Evolutionary conservation across 179 eudicot species (phyloP).

Genomic region (Monotropa hypopitys): DNA sequence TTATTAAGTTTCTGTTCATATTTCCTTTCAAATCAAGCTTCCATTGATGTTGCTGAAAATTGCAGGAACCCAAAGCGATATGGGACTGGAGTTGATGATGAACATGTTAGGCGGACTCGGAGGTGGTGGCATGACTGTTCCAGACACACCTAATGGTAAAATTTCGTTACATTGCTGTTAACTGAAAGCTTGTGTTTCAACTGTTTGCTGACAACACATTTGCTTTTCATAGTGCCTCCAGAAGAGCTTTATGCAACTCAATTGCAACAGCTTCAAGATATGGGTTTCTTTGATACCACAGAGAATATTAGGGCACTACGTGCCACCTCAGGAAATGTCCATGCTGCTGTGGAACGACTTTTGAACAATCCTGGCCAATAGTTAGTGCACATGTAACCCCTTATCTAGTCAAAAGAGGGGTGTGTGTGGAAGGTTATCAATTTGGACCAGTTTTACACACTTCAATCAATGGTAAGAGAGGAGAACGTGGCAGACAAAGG

Average conservation of each 20-base stretch:
- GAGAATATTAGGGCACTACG: conserved; percentile 80
- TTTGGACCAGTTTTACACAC: no score
- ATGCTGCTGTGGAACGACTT: conserved; percentile 92
- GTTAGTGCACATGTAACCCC: no score
- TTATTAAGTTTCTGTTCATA: neutral
- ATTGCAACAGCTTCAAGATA: conserved; percentile 81
- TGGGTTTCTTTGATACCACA: conserved; percentile 77
- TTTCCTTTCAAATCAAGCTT: neutral
- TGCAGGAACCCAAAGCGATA: conserved; percentile 19
- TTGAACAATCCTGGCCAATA: conserved; percentile 62
- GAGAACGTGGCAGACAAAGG: no score
- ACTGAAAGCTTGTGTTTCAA: no score
- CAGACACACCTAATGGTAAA: conserved; percentile 39
- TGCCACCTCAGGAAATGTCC: conserved; percentile 84
- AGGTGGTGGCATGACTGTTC: conserved; percentile 42
- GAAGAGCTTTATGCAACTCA: conserved; percentile 91
- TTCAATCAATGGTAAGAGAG: no score
- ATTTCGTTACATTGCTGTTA: no score
- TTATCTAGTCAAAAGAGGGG: no score
- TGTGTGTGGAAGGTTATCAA: no score
- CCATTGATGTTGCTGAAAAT: neutral
- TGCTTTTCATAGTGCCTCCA: conserved; percentile 90
- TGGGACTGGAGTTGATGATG: conserved; percentile 78
- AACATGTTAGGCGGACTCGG: conserved; percentile 98
- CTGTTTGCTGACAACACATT: no score